phyloP scores from a whole-genome alignment of 2,329 filamentous ascomycete species.

The Fusarium oxysporum region DNA sequence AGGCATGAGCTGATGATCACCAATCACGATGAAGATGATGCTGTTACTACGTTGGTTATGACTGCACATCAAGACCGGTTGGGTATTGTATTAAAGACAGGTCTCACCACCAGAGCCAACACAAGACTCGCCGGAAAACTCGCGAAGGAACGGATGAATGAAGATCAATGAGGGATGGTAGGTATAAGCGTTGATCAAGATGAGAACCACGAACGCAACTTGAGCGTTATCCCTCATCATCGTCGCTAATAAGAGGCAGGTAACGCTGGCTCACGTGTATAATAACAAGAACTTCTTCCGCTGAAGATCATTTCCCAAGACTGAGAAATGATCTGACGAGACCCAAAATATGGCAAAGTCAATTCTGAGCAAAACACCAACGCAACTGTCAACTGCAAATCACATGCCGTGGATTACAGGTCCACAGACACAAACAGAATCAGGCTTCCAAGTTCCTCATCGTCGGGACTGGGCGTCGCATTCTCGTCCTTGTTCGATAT shows the following conservation, averaged over 20 bases:
- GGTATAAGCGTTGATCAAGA: background rate
- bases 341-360: background rate
- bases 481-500: slow-evolving; percentile 38
- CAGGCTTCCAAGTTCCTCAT: background rate
- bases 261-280: background rate
- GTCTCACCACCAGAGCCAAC: background rate
- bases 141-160: background rate
- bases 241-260: background rate
- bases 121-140: background rate
- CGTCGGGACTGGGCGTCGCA: slow-evolving; percentile 24
- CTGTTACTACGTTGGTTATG: background rate
- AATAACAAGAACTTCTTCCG: background rate
- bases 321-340: background rate
- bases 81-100: background rate
- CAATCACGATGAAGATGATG: background rate
- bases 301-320: background rate
- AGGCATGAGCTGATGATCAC: background rate
- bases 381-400: background rate
- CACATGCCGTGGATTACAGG: slow-evolving; percentile 8
- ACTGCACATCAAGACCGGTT: background rate
- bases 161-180: background rate
- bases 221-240: background rate
- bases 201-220: background rate
- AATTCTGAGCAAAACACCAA: background rate
- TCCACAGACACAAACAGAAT: background rate